Evolutionary conservation across 208 protist species (phyloP), one percentile per base, ranked within the genome.

Genomic region (Trichomonas vaginalis): DNA sequence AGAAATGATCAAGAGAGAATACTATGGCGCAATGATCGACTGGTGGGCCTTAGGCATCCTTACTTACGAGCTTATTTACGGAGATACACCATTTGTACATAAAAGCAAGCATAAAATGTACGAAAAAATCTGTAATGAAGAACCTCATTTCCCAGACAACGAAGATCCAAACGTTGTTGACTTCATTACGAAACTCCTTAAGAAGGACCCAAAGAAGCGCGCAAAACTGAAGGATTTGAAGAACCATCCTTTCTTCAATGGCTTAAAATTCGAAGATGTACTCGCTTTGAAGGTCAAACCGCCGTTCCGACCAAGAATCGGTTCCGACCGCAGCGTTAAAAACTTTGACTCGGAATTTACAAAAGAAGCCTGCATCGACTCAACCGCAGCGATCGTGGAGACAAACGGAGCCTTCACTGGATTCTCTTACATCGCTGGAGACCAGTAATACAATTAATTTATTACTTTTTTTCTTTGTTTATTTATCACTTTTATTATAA

Each of bases 301-400:
- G 9, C 21, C 42, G 6, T 95, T 35, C 37, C 15, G 45, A 21
- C 92, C 92, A 51, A n/a, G 45, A 4, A 39, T 51, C 47, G 17
- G 17, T 47, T 47, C 35, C 0, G 39, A 47, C 23, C 27, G 17
- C 86, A 92, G 27, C 39, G n/a, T 46, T 56, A 82, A 47, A 12
- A 82, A 95, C 40, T 95, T 95, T 82, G 92, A 95, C 35, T 49
- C 14, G 15, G 61, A 83, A 82, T 95, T 95, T 39, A 95, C 92
- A 46, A 82, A 95, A 15, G 92, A 95, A 82, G 51, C 32, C 9
- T 14, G 47, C 8, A 51, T 47, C 12, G 92, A 95, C 48, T 95
- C 92, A 45, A 46, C 27, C 42, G 46, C n/a, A 61, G 35, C 90
- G 32, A 6, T n/a, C 23, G 17, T n/a, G 0, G 35, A 47, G 48